These are phyloP conservation scores for Arthrinium puccinioides DNA, from an alignment of 2,329 filamentous ascomycete genomes.

Conservation along the genomic window DNA sequence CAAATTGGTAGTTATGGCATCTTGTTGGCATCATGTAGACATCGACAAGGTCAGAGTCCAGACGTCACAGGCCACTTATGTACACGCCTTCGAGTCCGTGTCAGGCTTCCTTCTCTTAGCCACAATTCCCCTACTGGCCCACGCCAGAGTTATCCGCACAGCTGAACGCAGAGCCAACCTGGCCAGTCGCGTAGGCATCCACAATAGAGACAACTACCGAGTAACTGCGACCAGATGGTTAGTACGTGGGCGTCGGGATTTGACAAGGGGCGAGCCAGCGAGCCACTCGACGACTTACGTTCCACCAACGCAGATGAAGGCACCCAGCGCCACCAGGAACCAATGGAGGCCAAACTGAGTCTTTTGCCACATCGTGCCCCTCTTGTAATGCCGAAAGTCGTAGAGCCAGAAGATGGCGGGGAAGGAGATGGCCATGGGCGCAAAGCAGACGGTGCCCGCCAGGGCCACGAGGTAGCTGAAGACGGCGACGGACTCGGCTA, in stretches of 20 bases:
- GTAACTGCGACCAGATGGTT: slow-evolving; percentile 7
- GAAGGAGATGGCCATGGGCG: slow-evolving; percentile 8
- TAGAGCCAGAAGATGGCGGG: slow-evolving; percentile 8
- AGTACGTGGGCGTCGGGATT: neutral
- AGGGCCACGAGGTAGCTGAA: slow-evolving; percentile 9
- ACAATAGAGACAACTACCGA: slow-evolving; percentile 11
- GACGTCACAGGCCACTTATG: too few species aligned
- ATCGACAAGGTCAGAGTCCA: too few species aligned
- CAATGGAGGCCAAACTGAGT: slow-evolving; percentile 10
- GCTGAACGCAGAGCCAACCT: slow-evolving; percentile 13
- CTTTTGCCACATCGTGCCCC: slow-evolving; percentile 7
- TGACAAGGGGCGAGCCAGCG: too few species aligned
- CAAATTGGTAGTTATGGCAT: too few species aligned
- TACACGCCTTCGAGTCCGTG: too few species aligned
- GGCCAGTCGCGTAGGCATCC: slow-evolving; percentile 10
- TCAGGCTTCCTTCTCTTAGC: too few species aligned
- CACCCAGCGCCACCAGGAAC: slow-evolving; percentile 10
- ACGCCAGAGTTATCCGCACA: slow-evolving; percentile 14
- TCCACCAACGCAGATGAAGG: slow-evolving; percentile 11
- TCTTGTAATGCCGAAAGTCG: slow-evolving; percentile 6
- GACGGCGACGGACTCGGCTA: slow-evolving; percentile 9
- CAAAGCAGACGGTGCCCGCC: slow-evolving; percentile 9
- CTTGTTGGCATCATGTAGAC: too few species aligned
- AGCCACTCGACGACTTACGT: slow-evolving; percentile 7
- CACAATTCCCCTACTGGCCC: too few species aligned